These are phyloP conservation scores for Suhomyces prunicola DNA, from an alignment of 805 yeast genomes.

Conservation along the genomic window DNA sequence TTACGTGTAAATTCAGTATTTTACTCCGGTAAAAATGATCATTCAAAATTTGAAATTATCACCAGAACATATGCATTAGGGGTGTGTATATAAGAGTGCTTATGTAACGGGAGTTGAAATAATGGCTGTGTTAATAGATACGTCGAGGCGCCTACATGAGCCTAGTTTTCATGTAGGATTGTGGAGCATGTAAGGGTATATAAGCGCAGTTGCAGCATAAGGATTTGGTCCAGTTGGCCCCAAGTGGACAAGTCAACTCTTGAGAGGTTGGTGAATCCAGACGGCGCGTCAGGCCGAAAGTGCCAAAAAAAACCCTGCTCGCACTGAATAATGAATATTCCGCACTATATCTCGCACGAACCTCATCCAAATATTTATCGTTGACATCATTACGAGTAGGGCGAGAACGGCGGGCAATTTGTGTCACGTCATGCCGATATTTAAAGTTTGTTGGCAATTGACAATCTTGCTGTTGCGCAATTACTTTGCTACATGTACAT, in stretches of 20 bases:
- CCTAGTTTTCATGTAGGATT: background rate
- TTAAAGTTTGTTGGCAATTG: background rate
- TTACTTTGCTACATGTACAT: background rate
- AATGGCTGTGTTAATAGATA: background rate
- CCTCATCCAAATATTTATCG: background rate
- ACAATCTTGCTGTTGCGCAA: background rate
- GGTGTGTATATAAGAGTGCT: conserved; percentile 1
- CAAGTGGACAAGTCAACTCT: background rate
- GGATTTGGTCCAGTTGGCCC: background rate
- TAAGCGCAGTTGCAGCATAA: background rate
- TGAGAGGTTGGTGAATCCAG: background rate
- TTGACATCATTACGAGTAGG: background rate
- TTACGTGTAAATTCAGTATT: background rate
- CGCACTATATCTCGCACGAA: background rate
- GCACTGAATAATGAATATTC: background rate
- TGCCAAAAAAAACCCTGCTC: background rate
- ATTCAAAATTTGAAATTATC: conserved; percentile 4
- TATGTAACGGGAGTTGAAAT: background rate
- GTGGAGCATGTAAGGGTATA: background rate
- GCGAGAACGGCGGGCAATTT: background rate
- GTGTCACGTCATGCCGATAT: background rate
- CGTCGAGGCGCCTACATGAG: background rate
- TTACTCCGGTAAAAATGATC: conserved; percentile 4
- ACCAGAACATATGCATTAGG: background rate
- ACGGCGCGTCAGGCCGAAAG: background rate